Conservation (phyloP, 1,284 basidiomycete genomes). For the Ustilago nuda region DNA sequence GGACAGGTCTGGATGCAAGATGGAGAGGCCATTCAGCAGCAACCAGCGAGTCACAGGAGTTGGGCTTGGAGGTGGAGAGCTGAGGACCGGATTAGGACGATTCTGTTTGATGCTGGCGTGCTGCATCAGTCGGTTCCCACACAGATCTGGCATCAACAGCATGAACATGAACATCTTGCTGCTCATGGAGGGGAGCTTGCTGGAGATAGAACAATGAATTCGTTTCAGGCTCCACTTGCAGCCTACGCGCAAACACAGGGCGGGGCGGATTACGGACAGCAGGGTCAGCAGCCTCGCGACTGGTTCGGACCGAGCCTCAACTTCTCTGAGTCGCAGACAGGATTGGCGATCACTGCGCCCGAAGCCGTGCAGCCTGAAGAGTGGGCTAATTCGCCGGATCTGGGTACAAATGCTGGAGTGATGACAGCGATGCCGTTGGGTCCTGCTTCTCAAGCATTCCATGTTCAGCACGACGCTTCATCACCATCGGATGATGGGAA, state of each 20-base stretch:
- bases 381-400: constrained; percentile 9
- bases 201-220: neutral
- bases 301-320: constrained; percentile 11
- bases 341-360: constrained; percentile 30
- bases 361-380: constrained; percentile 33
- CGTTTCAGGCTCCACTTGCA: neutral
- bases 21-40: constrained; percentile 17
- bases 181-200: neutral
- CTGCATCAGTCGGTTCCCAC: constrained; percentile 19
- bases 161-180: neutral
- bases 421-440: neutral
- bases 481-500: constrained; percentile 21
- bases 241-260: neutral
- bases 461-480: constrained; percentile 26
- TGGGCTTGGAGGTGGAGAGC: constrained; percentile 47
- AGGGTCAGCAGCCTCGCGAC: constrained; percentile 13
- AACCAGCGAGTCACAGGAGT: constrained; percentile 19
- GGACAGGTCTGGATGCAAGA: constrained; percentile 5
- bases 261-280: constrained; percentile 1
- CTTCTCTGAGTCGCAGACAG: constrained; percentile 28
- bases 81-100: constrained; percentile 44
- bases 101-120: constrained; percentile 36
- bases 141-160: constrained; percentile 11
- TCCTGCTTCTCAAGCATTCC: constrained; percentile 5
- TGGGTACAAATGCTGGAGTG: neutral